Evolutionary conservation across 371 early-diverging fungal species (phyloP), one percentile per base, ranked within the genome.

Genomic region (Catenaria anguillulae): DNA sequence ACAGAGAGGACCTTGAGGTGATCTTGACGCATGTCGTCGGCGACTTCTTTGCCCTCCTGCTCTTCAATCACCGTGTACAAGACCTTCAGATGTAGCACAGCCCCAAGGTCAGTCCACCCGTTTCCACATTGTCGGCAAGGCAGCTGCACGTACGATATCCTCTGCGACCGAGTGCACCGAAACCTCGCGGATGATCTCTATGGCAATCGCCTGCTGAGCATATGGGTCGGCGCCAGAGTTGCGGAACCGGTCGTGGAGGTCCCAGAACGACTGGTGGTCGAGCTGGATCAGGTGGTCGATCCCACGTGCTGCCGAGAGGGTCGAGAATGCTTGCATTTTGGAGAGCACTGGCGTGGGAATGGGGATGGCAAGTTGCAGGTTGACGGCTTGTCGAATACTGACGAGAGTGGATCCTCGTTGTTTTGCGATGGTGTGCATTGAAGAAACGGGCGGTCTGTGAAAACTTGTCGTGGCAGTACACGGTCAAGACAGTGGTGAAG

Each of bases 261-360:
- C 58, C 33, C 33, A 26, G 13, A 56, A 17, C 24, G 58, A 56
- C 36, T 33, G 23, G 58, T 56, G 58, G 42, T 56, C 58, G 58
- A 37, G 36, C 13, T 13, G n/a, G 58, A 56, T 33, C 33, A 56
- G 42, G 6, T 56, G 24, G 42, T 56, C 58, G 42, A 56, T 13
- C 4, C 24, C 24, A 24, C 42, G 36, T 2, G 5, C 1, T 31
- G 34, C 10, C 29, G 24, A 6, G 19, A 8, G 12, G 12, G 33
- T 6, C 12, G n/a, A 24, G n/a, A 56, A 23, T 24, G 58, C 58
- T 23, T 56, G 58, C 58, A 56, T 56, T 5, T 13, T 56, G 36
- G 42, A n/a, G n/a, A n/a, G n/a, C n/a, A n/a, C n/a, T n/a, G 13
- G 34, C 19, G 13, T 12, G 55, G 1, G 1, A n/a, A 1, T 2